Percentiles rank a stretch among this genome's conserved stretches.
Evolutionary conservation across 257 asterid genomes (phyloP).

Genomic region (Solanum pimpinellifolium): DNA sequence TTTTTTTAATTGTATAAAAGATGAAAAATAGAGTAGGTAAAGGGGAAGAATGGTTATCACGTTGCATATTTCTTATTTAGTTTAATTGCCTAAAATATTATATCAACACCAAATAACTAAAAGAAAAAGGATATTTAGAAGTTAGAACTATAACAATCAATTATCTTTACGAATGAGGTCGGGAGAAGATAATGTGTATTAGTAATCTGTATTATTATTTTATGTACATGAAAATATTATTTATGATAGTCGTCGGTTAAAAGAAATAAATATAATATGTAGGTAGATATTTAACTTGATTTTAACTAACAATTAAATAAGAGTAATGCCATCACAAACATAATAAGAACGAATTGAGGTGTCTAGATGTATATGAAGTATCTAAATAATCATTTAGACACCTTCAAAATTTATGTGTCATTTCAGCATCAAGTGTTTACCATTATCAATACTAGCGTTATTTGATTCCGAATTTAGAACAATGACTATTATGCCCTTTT

Average conservation of each 20-base stretch:
- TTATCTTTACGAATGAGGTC: neutral
- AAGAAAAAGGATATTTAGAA: neutral
- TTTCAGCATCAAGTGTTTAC: too few relatives aligned
- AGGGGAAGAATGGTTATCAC: neutral
- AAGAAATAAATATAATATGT: neutral
- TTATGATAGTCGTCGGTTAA: neutral
- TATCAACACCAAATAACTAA: neutral
- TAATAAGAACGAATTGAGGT: too few relatives aligned
- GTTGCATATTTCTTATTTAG: neutral
- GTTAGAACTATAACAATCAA: neutral
- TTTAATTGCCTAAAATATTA: neutral
- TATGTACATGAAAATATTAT: neutral
- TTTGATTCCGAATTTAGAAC: too few relatives aligned
- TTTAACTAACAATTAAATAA: neutral
- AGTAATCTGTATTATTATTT: neutral
- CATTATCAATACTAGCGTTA: fast-evolving
- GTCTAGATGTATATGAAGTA: neutral
- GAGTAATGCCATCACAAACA: neutral
- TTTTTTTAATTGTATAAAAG: neutral
- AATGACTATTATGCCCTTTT: too few relatives aligned
- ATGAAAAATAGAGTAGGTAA: neutral
- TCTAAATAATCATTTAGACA: too few relatives aligned
- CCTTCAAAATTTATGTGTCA: too few relatives aligned
- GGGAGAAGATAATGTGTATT: neutral
- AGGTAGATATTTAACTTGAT: neutral